Base-by-base conservation (phyloP, 768 basidiomycete genomes). In the Boletus rubroflammeus region DNA sequence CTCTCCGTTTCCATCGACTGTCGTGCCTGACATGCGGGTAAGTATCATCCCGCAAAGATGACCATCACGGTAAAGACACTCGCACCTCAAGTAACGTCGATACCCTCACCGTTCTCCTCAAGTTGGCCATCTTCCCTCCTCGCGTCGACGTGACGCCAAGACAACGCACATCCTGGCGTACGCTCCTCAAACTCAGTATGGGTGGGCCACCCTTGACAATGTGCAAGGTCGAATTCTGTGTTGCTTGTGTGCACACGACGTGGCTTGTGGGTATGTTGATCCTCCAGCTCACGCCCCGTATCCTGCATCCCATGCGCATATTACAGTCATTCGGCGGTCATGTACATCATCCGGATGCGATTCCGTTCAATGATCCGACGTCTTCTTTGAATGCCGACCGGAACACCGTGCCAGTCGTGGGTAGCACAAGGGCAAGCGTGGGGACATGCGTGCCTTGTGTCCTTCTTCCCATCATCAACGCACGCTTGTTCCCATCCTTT, bases 361-460 rank as follows among this genome's bases (percentile, higher is more conserved):
- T 14, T 17, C 15, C 14, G 15, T 17, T 17, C 15, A 43, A 1
- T 0, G 74, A 73, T 72, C 75, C 77, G 0, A 77, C 17, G 41
- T 77, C 75, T 50, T 81, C 79, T 11, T 73, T 68, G 63, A 81
- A 80, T 32, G 77, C 68, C 0, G 79, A 78, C 78, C 76, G 1
- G 76, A 72, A 19, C 53, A 31, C n/a, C 39, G 51, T 7, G 34
- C 21, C n/a, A n/a, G n/a, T n/a, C n/a, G n/a, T n/a, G 25, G 17
- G 3, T n/a, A 9, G 11, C 13, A 14, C 13, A 23, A 7, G 19
- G 39, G 38, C 19, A 5, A 9, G 17, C 6, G 39, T 40, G 40
- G 13, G n/a, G 5, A 5, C 5, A 17, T 2, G 21, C 31, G 15
- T 14, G 36, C 6, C n/a, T 38, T 8, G 48, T 13, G 29, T 13